A percentile compares a stretch with the other conserved stretches of the same genome.
Conservation (phyloP, 1,139 yeast species). For the Sugiyamaella castrensis region DNA sequence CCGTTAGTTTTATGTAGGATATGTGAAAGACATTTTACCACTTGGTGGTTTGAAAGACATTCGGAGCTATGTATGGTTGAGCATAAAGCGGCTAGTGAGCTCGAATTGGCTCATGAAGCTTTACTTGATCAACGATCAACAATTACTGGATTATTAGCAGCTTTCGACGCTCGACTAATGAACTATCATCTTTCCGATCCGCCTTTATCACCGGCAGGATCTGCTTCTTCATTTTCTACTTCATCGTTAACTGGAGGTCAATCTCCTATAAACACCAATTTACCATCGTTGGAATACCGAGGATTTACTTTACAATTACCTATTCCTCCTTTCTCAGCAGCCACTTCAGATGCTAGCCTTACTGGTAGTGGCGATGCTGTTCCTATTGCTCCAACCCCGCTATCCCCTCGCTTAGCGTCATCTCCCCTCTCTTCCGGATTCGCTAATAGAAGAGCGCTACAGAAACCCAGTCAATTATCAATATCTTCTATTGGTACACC, state of each 20-base stretch:
- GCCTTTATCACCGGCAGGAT: constrained; percentile 18
- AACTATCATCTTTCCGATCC: constrained; percentile 15
- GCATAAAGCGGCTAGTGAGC: constrained; percentile 75
- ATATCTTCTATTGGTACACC: constrained; percentile 8
- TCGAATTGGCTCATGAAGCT: constrained; percentile 75
- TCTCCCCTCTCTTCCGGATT: constrained; percentile 15
- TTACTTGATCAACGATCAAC: constrained; percentile 68
- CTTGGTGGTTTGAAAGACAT: constrained; percentile 95
- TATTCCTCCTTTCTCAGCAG: constrained; percentile 15
- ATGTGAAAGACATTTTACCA: constrained; percentile 88
- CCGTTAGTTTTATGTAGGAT: constrained; percentile 80
- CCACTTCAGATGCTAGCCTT: background rate
- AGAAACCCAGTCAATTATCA: constrained; percentile 6
- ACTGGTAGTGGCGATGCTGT: background rate
- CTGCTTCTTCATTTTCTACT: constrained; percentile 17
- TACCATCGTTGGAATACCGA: constrained; percentile 49
- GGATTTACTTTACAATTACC: constrained; percentile 52
- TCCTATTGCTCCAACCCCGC: constrained; percentile 23
- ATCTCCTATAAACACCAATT: constrained; percentile 5
- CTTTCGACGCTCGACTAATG: constrained; percentile 17
- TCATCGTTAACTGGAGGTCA: constrained; percentile 3
- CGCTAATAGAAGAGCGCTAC: constrained; percentile 17
- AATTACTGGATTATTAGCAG: constrained; percentile 37
- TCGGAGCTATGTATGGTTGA: constrained; percentile 84
- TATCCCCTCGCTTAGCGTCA: constrained; percentile 21